Base-by-base conservation (phyloP, 108 stramenopile genomes). In the Fragilariopsis cylindrus region DNA sequence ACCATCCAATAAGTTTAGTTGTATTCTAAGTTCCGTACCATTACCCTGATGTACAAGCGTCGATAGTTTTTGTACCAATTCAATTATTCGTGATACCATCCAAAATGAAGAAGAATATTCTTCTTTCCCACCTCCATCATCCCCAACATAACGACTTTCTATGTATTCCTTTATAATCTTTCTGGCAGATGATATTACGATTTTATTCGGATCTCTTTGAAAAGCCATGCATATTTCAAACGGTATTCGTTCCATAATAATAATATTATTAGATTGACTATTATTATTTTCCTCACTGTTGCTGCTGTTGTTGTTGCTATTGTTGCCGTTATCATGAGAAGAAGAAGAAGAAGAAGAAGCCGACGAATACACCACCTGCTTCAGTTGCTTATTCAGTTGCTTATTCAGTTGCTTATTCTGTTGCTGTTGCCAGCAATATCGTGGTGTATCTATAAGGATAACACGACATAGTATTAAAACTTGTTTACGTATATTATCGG, bases 401-500 rank as follows among this genome's bases (percentile, higher is more conserved):
- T 13, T 7, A 5, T 6, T 18, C 30, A 6, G 47, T 11, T 50
- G 1, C 47, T 19, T 2, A 2, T 30, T 1, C 30, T 19, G 16
- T 30, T 30, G 30, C 30, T 16, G n/a, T n/a, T n/a, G 39, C 75
- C 75, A 76, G 30, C 2, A 30, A 60, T 68, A 76, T 4, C 21
- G 7, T 7, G 12, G 7, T 2, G 78, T 69, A 13, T 79, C 78
- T 2, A 73, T 43, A n/a, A 79, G 60, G 47, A 79, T 39, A 5
- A 69, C 55, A 21, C 21, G 15, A 19, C 72, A 79, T 18, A 79
- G 47, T n/a, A 3, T 6, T 15, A 69, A 15, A 42, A 65, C 57
- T n/a, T 69, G 15, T 1, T 54, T 49, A 2, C 63, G 66, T n/a
- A 69, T 64, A 3, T 7, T 53, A 19, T 50, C 50, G 16, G 49